phyloP scores from a whole-genome alignment of 495 filamentous ascomycete species.

The Neurospora sp. region DNA sequence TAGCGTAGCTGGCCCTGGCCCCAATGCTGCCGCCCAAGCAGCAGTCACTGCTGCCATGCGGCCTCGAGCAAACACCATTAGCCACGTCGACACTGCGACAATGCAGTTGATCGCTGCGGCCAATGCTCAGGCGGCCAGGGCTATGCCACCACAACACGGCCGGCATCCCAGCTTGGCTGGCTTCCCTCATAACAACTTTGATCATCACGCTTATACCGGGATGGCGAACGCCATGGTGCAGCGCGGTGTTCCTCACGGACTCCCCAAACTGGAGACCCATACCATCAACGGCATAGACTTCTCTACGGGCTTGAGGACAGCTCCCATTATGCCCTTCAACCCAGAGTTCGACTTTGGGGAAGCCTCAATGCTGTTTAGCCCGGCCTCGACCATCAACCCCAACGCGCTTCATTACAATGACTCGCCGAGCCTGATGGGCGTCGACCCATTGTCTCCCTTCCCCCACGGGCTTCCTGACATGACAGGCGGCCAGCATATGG shows the following conservation, averaged over 20 bases:
- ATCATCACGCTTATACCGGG: slow-evolving; percentile 45
- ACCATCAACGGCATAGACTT: slow-evolving; percentile 45
- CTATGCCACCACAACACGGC: slow-evolving; percentile 44
- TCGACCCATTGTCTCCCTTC: slow-evolving; percentile 69
- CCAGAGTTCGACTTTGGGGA: slow-evolving; percentile 55
- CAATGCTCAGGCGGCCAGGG: slow-evolving; percentile 39
- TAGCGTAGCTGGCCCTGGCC: slow-evolving; percentile 56
- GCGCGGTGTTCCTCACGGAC: slow-evolving; percentile 49
- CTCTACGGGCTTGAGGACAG: slow-evolving; percentile 62
- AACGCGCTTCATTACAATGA: slow-evolving; percentile 89
- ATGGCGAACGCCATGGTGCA: slow-evolving; percentile 60
- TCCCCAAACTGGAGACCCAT: slow-evolving; percentile 79
- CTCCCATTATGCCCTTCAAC: slow-evolving; percentile 63
- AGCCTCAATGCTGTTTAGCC: slow-evolving; percentile 60
- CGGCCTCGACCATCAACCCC: slow-evolving; percentile 75
- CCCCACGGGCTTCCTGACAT: slow-evolving; percentile 54
- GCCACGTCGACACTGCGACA: slow-evolving; percentile 75
- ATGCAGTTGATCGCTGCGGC: slow-evolving; percentile 60
- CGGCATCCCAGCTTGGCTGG: slow-evolving; percentile 60
- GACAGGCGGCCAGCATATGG: slow-evolving; percentile 47
- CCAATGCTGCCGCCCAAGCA: slow-evolving; percentile 33
- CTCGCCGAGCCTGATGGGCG: slow-evolving; percentile 60
- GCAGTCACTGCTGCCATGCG: slow-evolving; percentile 52
- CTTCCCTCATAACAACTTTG: slow-evolving; percentile 45
- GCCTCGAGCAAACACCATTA: slow-evolving; percentile 92